phyloP scores from a whole-genome alignment of 495 filamentous ascomycete species.

The Xylaria nigripes region DNA sequence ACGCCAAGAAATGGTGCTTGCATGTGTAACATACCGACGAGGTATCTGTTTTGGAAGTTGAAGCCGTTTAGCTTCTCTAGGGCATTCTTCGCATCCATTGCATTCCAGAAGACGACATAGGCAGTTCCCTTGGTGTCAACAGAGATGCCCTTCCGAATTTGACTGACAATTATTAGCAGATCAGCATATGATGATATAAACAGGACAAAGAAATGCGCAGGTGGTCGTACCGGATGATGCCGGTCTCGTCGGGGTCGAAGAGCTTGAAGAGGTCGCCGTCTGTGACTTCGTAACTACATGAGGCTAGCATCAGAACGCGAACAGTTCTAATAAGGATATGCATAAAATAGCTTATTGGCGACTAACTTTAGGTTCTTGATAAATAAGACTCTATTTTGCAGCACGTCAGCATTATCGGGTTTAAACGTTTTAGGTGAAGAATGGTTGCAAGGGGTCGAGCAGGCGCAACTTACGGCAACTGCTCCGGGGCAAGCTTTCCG shows the following conservation, averaged over 20 bases:
- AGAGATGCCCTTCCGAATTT: conserved; percentile 97
- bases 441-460: neutral
- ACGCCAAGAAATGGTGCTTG: neutral
- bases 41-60: conserved; percentile 99
- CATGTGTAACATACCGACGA: conserved; percentile 67
- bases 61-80: conserved; percentile 99
- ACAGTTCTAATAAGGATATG: neutral
- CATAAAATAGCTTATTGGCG: neutral
- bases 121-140: conserved; percentile 96
- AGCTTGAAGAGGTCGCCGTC: conserved; percentile 30
- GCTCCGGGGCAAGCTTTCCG: conserved; percentile 84
- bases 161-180: conserved; percentile 43
- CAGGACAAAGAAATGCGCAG: neutral
- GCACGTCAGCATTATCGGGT: conserved; percentile 15
- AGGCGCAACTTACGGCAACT: conserved; percentile 60
- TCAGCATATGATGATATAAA: neutral
- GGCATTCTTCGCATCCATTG: conserved; percentile 96
- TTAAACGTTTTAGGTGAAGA: neutral
- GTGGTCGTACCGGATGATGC: conserved; percentile 24
- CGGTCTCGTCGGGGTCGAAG: conserved; percentile 29
- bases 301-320: neutral
- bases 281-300: conserved; percentile 25
- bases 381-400: conserved; percentile 23
- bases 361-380: conserved; percentile 30
- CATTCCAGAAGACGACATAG: conserved; percentile 98